phyloP scores from a whole-genome alignment of 1,284 basidiomycete genomes.

The Marasmius oreades region DNA sequence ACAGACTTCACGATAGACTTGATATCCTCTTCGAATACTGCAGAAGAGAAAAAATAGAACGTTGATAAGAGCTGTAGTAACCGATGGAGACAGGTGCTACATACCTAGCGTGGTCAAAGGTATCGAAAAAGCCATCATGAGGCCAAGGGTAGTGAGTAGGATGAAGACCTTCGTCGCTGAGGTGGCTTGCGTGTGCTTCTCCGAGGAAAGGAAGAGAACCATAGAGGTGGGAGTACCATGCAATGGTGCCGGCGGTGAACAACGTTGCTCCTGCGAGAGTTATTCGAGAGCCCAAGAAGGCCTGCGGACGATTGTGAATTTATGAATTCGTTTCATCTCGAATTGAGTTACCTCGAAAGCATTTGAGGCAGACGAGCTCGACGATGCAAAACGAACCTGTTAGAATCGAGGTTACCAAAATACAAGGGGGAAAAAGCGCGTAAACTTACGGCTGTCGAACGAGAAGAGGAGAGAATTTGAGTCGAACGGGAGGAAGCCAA shows the following conservation, averaged over 20 bases:
- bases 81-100: conserved; percentile 18
- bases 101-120: conserved; percentile 93
- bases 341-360: conserved; percentile 53
- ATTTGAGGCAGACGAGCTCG: conserved; percentile 47
- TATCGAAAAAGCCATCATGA: conserved; percentile 84
- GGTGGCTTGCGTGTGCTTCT: conserved; percentile 86
- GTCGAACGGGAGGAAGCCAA: conserved; percentile 38
- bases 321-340: neutral
- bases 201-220: conserved; percentile 84
- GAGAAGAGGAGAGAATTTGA: conserved; percentile 34
- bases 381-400: conserved; percentile 69
- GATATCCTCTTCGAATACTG: conserved; percentile 97
- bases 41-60: conserved; percentile 10
- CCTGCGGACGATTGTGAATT: conserved; percentile 15
- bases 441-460: conserved; percentile 41
- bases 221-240: conserved; percentile 96
- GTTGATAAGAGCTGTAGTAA: conserved; percentile 7
- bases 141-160: conserved; percentile 88
- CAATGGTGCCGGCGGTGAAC: conserved; percentile 83
- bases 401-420: conserved; percentile 15
- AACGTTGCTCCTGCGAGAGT: conserved; percentile 78
- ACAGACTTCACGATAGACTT: conserved; percentile 99
- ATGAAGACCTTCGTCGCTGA: conserved; percentile 94
- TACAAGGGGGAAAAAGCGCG: conserved; percentile 1
- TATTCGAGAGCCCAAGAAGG: conserved; percentile 67